Conservation (phyloP, 2,329 filamentous ascomycete species). For the Apiospora aurea region DNA sequence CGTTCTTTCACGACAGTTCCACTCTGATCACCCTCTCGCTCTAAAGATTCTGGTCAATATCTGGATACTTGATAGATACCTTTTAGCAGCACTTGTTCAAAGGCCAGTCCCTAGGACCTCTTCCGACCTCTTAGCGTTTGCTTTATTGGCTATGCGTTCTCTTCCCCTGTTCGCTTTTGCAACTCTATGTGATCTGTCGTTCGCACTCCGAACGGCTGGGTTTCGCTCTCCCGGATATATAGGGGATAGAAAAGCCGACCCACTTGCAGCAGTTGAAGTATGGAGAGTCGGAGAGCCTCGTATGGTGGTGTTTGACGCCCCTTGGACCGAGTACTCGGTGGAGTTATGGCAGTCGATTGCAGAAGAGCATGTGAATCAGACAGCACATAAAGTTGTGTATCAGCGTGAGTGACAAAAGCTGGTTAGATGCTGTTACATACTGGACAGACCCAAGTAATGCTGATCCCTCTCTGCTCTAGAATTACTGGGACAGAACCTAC, state of each 20-base stretch:
- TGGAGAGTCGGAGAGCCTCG: constrained; percentile 9
- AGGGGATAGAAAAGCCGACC: background rate
- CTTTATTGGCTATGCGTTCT: background rate
- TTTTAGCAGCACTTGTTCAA: background rate
- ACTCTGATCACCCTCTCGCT: background rate
- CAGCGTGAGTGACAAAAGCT: background rate
- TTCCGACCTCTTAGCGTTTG: background rate
- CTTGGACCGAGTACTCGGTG: constrained; percentile 2
- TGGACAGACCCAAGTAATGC: background rate
- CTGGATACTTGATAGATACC: background rate
- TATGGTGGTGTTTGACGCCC: background rate
- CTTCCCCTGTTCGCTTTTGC: background rate
- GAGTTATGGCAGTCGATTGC: constrained; percentile 5
- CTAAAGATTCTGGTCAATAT: background rate
- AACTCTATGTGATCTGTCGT: constrained; percentile 3
- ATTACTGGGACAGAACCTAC: background rate
- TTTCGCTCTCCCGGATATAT: background rate
- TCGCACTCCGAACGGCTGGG: background rate
- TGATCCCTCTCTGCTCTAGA: constrained; percentile 1
- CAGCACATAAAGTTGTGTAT: background rate
- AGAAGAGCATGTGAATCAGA: background rate
- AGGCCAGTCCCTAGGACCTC: background rate
- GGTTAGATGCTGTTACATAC: background rate
- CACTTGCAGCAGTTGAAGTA: constrained; percentile 3
- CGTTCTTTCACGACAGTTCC: background rate